Evolutionary conservation across 352 stramenopile genomes (phyloP), one percentile per base, ranked within the genome.

Genomic region (Globisporangium carolinianum): DNA sequence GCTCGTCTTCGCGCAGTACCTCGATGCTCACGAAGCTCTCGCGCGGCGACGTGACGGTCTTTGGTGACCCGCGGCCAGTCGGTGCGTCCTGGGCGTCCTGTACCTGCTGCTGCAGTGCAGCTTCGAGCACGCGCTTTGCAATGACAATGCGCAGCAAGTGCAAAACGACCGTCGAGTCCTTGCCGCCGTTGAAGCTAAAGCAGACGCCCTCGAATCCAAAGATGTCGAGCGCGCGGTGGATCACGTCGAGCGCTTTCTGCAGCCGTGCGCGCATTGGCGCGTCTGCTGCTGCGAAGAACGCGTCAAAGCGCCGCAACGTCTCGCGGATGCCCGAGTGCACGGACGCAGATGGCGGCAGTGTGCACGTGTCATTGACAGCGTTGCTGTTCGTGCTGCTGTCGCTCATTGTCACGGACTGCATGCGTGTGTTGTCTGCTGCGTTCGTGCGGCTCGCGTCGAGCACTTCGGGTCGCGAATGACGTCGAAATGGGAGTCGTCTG

Each of bases 161-260:
- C 39, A 97, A 72, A 55, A 97, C 79, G 45, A 96, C 87, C 1
- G 88, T 97, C 51, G 87, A 95, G 68, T 97, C 91, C 61, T 97
- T 97, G 55, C 89, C 91, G 32, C 91, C 91, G 60, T 97, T 97
- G 67, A 97, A 97, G 67, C 82, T 95, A 48, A 97, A 93, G 63
- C 77, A 88, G 10, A 90, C 65, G 53, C 79, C 72, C 24, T 89
- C 81, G 15, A 90, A 60, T 2, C 75, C 77, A 32, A 93, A 89
- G 54, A 93, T 90, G 66, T 93, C 83, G 49, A 89, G 84, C 51
- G 79, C 75, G 58, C 83, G 85, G 59, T 85, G 73, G 49, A 90
- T 73, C 58, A 90, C 76, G 52, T 91, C 76, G 36, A 93, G 68
- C 38, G 83, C 76, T 57, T 84, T 86, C 32, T 86, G 75, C 51